These are phyloP conservation scores for Pichia nakasei DNA, from an alignment of 805 yeast genomes.

Conservation along the genomic window DNA sequence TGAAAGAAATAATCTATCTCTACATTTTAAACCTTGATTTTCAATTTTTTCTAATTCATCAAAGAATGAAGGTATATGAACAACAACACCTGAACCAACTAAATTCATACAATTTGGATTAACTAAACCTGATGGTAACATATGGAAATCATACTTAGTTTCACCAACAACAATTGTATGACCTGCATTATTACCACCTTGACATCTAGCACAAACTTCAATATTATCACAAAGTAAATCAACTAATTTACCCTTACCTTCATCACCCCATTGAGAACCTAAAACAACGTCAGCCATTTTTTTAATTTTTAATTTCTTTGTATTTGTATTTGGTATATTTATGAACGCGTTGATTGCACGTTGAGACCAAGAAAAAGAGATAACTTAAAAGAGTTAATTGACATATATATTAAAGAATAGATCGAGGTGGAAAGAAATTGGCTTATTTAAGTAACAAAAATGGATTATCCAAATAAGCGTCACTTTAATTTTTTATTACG, in stretches of 20 bases:
- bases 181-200: constrained; percentile 99
- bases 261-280: constrained; percentile 99
- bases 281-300: constrained; percentile 83
- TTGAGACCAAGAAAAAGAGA: constrained; percentile 2
- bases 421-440: no score
- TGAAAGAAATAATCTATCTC: constrained; percentile 74
- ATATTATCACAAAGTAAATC: constrained; percentile 90
- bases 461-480: no score
- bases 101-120: constrained; percentile 85
- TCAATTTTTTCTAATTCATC: constrained; percentile 76
- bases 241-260: constrained; percentile 97
- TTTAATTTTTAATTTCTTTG: not conserved
- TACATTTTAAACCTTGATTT: constrained; percentile 68
- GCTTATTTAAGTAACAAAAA: no score
- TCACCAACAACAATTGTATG: constrained; percentile 93
- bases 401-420: no score
- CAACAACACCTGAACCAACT: constrained; percentile 93
- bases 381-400: not conserved
- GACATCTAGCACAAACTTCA: constrained; percentile 96
- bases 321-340: not conserved
- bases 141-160: constrained; percentile 92
- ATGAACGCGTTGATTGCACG: constrained; percentile 8
- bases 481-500: no score
- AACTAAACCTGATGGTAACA: constrained; percentile 97
- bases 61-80: constrained; percentile 90